Base-by-base conservation (phyloP, 78 protist species). In the Dictyostelium capitatum region DNA sequence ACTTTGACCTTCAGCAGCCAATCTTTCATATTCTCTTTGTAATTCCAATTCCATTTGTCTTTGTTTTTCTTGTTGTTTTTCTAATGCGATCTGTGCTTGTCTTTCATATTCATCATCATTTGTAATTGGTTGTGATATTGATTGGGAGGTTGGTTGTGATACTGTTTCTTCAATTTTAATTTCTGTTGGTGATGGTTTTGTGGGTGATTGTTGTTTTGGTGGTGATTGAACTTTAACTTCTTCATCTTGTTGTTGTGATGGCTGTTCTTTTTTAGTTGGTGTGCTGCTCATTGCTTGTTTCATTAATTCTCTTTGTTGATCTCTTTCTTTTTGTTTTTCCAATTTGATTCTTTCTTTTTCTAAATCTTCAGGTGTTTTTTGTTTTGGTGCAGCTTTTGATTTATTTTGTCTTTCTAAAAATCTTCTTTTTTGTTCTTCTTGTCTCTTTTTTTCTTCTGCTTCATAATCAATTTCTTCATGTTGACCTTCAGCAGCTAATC, bases 301-400 rank as follows among this genome's bases (percentile, higher is more conserved):
- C 91, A 83, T 83, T 28, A 32, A 37, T 14, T 51, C 91, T 32
- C 91, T 50, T 32, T 69, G 73, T 53, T 69, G 73, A 54, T 83
- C 91, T 25, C 81, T 28, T 56, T 83, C 91, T 43, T 72, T 83
- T 83, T 83, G 77, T 43, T 83, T 83, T 43, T 83, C 80, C 7
- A 54, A 25, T 53, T n/a, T 19, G 2, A 51, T 41, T 83, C 74
- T 46, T 56, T 83, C 91, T 41, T 83, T 83, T 73, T 83, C 91
- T 72, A 72, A 74, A 19, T 83, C 82, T 46, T 82, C 90, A 7
- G 81, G 80, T 41, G 91, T 70, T 56, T 83, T 83, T 30, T 79
- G 67, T 20, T 74, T 47, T 48, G 23, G 23, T 11, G 62, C 53
- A 30, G n/a, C 30, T 32, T 78, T 32, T 37, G 47, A 51, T 54